phyloP scores from a whole-genome alignment of 1,139 yeast genomes.

The Sugiyamaella grinbergsii region DNA sequence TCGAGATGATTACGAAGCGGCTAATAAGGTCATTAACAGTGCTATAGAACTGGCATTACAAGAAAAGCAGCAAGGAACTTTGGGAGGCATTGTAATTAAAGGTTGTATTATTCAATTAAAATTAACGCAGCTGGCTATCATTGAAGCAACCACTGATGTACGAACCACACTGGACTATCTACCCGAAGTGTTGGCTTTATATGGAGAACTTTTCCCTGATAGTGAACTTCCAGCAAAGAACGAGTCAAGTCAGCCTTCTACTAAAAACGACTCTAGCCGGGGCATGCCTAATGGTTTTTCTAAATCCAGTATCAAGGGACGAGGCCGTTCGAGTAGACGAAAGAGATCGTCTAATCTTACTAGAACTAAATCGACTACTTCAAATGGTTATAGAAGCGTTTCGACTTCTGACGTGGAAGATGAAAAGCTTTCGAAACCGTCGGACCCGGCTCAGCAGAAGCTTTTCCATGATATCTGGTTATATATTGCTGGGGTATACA shows the following conservation, averaged over 20 bases:
- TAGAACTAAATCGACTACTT: not conserved
- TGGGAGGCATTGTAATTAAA: slow-evolving; percentile 45
- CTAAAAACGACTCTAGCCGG: not conserved
- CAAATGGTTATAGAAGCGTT: not conserved
- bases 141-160: slow-evolving; percentile 64
- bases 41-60: slow-evolving; percentile 38
- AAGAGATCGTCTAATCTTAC: slow-evolving; percentile 4
- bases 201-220: slow-evolving; percentile 53
- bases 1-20: slow-evolving; percentile 51
- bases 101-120: slow-evolving; percentile 68
- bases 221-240: not conserved
- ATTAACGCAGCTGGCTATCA: slow-evolving; percentile 70
- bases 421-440: slow-evolving; percentile 16
- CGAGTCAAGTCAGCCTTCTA: too few species aligned
- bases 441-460: slow-evolving; percentile 34
- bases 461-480: slow-evolving; percentile 71
- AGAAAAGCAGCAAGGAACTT: slow-evolving; percentile 17
- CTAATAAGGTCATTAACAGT: slow-evolving; percentile 49
- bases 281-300: not conserved
- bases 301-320: slow-evolving; percentile 1
- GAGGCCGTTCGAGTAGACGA: slow-evolving; percentile 6
- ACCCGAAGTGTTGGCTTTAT: slow-evolving; percentile 66
- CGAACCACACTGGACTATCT: slow-evolving; percentile 64
- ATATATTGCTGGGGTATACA: slow-evolving; percentile 68
- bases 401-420: slow-evolving; percentile 11